A percentile compares a stretch with the other conserved stretches of the same genome.
These are phyloP conservation scores for Quercus lobata DNA, from an alignment of 331 rosid species.

Conservation along the genomic window DNA sequence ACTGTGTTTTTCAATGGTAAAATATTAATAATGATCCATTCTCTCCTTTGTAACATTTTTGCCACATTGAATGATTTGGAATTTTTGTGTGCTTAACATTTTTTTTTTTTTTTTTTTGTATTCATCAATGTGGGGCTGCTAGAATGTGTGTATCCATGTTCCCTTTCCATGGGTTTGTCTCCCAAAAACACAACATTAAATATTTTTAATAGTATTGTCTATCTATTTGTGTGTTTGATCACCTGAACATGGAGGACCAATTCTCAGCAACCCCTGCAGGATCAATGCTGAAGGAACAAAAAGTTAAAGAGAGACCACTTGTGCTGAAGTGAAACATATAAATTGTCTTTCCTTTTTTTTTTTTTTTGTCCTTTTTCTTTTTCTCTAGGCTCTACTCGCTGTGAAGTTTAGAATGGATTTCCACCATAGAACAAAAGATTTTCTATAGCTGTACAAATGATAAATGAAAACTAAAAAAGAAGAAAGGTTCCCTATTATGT, in stretches of 20 bases:
- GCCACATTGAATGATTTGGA: too few relatives aligned
- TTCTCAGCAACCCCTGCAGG: slow-evolving; percentile 49
- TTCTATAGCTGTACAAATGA: neutral
- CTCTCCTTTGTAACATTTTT: too few relatives aligned
- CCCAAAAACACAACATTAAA: too few relatives aligned
- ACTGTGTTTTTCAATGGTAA: too few relatives aligned
- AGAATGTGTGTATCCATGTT: too few relatives aligned
- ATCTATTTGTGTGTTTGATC: slow-evolving; percentile 12
- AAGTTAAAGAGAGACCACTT: slow-evolving; percentile 26
- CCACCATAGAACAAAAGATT: neutral
- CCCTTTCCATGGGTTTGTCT: too few relatives aligned
- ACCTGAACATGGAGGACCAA: slow-evolving; percentile 73
- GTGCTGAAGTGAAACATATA: slow-evolving; percentile 20
- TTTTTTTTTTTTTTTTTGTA: too few relatives aligned
- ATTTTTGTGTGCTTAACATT: too few relatives aligned
- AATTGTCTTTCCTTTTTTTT: slow-evolving; percentile 6
- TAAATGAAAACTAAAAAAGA: neutral
- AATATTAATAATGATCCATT: too few relatives aligned
- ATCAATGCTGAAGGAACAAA: slow-evolving; percentile 35
- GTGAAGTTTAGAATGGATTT: neutral
- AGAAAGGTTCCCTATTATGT: slow-evolving; percentile 19
- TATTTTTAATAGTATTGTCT: too few relatives aligned
- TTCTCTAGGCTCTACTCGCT: slow-evolving; percentile 19
- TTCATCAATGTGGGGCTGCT: too few relatives aligned
- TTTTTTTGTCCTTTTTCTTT: neutral